A percentile compares a stretch with the other conserved stretches of the same genome.
phyloP scores from a whole-genome alignment of 2,329 filamentous ascomycete species.

The Epichloe coenophiala region DNA sequence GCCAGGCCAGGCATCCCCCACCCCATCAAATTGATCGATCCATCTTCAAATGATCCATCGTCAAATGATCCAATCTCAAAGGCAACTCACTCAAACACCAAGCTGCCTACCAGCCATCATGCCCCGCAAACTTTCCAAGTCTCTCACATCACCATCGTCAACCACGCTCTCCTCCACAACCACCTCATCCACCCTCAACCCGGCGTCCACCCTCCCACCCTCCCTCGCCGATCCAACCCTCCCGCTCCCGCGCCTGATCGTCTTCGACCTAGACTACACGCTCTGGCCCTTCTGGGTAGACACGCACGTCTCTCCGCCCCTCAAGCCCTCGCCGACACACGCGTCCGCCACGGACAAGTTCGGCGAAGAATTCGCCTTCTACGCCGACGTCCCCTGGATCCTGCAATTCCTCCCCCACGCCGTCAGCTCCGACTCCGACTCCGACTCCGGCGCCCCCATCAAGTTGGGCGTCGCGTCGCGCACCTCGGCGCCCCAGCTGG shows the following conservation, averaged over 20 bases:
- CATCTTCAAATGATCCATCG: too few species aligned
- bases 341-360: conserved; percentile 36
- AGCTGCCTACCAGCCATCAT: conserved; percentile 6
- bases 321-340: conserved; percentile 36
- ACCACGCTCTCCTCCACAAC: neutral
- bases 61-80: too few species aligned
- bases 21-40: too few species aligned
- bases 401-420: conserved; percentile 35
- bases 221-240: conserved; percentile 38
- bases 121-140: conserved; percentile 21
- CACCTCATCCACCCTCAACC: neutral
- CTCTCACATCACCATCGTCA: conserved; percentile 6
- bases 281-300: conserved; percentile 99
- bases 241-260: conserved; percentile 68
- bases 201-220: conserved; percentile 16
- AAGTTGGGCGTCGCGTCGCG: conserved; percentile 65
- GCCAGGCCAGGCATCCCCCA: too few species aligned
- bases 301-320: conserved; percentile 69
- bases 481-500: conserved; percentile 67
- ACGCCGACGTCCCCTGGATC: conserved; percentile 53
- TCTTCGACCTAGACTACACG: conserved; percentile 96
- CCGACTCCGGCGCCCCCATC: conserved; percentile 12
- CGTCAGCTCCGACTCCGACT: conserved; percentile 18
- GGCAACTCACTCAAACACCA: too few species aligned
- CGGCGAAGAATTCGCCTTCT: conserved; percentile 55